phyloP scores from a whole-genome alignment of 116 monocot genomes.

The Posidonia oceanica region DNA sequence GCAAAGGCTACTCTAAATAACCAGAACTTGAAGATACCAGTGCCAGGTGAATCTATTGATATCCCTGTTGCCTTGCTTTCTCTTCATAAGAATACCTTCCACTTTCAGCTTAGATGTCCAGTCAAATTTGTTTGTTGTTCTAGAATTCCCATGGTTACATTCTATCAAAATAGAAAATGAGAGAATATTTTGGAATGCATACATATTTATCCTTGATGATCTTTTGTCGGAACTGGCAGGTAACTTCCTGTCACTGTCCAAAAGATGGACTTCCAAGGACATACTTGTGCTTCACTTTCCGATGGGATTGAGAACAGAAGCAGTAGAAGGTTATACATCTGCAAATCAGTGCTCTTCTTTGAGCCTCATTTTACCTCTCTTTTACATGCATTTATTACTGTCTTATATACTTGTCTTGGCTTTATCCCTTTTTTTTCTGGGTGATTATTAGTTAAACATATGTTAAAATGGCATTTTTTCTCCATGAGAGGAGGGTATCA shows the following conservation, averaged over 20 bases:
- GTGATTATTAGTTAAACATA: too few species aligned
- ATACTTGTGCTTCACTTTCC: slow-evolving; percentile 40
- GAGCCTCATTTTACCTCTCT: neutral
- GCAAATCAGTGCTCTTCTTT: neutral
- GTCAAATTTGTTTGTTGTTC: neutral
- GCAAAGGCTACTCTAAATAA: slow-evolving; percentile 48
- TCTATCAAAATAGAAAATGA: neutral
- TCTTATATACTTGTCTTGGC: neutral
- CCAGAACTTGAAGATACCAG: slow-evolving; percentile 33
- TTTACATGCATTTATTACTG: neutral
- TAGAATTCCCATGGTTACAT: neutral
- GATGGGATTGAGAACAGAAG: slow-evolving; percentile 54
- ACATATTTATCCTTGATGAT: neutral
- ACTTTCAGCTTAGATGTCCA: neutral
- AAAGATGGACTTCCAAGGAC: slow-evolving; percentile 50
- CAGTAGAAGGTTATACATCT: slow-evolving; percentile 49
- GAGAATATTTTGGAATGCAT: neutral
- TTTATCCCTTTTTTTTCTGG: neutral
- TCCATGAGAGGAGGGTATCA: too few species aligned
- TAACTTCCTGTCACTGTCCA: slow-evolving; percentile 59
- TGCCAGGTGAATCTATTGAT: slow-evolving; percentile 43
- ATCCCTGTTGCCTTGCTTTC: neutral
- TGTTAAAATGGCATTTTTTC: too few species aligned
- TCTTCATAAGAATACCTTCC: neutral
- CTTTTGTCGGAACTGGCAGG: slow-evolving; percentile 27